Percentiles rank a stretch among this genome's conserved stretches.
These are phyloP conservation scores for Syzygium aqueum DNA, from an alignment of 345 rosid species.

Conservation along the genomic window DNA sequence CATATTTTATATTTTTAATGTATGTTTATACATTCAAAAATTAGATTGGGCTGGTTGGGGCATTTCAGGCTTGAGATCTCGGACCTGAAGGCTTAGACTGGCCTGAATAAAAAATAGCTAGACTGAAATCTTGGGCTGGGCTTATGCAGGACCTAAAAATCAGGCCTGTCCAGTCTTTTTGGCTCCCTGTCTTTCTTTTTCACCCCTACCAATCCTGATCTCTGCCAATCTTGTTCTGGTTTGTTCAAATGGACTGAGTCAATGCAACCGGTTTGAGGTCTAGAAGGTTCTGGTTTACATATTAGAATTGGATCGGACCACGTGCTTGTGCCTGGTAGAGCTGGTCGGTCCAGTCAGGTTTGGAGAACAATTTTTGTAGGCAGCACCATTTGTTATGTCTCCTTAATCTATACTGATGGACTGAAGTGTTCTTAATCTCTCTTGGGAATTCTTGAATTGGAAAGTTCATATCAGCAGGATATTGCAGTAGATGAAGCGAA, in stretches of 20 bases:
- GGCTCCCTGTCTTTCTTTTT: not conserved
- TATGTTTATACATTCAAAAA: not conserved
- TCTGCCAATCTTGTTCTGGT: not conserved
- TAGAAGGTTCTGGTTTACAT: not conserved
- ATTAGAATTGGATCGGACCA: not conserved
- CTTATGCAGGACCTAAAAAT: not conserved
- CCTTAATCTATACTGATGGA: not conserved
- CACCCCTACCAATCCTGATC: not conserved
- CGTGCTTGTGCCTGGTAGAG: not conserved
- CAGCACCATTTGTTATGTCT: not conserved
- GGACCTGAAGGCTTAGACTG: not conserved
- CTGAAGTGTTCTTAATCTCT: not conserved
- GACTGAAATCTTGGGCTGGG: not conserved
- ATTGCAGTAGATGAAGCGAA: not conserved
- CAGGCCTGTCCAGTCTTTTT: not conserved
- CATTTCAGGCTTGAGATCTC: not conserved
- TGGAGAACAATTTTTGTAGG: not conserved
- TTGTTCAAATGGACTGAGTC: not conserved
- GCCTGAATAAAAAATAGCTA: not conserved
- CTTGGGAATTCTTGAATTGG: not conserved
- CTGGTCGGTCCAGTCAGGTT: not conserved
- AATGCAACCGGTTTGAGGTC: not conserved
- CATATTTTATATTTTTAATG: not conserved
- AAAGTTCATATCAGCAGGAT: not conserved
- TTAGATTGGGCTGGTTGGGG: not conserved